Evolutionary conservation across 257 asterid species (phyloP), one percentile per base, ranked within the genome.

Genomic region (Solanum appendiculatum): DNA sequence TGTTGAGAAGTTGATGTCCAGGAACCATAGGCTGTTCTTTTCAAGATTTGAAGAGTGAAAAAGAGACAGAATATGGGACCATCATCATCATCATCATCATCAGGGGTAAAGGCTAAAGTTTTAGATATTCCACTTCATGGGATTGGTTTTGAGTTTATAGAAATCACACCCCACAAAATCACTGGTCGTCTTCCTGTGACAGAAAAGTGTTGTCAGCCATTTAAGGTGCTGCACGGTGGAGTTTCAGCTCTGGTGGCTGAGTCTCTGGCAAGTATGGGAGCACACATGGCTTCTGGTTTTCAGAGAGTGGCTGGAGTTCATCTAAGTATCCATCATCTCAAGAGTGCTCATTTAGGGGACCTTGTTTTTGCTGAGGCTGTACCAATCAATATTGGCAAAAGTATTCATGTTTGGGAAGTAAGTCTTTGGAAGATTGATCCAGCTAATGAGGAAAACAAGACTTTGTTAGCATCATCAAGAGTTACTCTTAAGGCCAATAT

Each of bases 351-450:
- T n/a, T 60, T 94, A 20, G 98, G 98, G 7, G 98, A 96, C 87
- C 91, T 92, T 81, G 93, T 95, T 1, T 23, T 90, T 21, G 99
- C 95, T 3, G 97, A 95, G 86, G 99, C 99, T 39, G 64, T 87
- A 2, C 98, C 99, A 1, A 75, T 93, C 84, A 93, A 86, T 48
- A 85, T 90, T 70, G 99, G 99, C 20, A 94, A 87, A 87, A 92
- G 95, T 13, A 90, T 96, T 87, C 99, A 96, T 94, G 96, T 96
- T 2, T 95, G 98, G 98, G 98, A 94, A 88, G 98, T 95, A 72
- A 81, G 88, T 31, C 88, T 96, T 7, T 95, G 91, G 89, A 96
- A 94, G 88, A 31, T 81, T n/a, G 92, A 91, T 66, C 86, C 93
- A 25, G 70, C 90, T 12, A 86, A 88, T n/a, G 85, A 82, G 1